phyloP scores from a whole-genome alignment of 192 early-diverging fungal species.

The Backusella circina region DNA sequence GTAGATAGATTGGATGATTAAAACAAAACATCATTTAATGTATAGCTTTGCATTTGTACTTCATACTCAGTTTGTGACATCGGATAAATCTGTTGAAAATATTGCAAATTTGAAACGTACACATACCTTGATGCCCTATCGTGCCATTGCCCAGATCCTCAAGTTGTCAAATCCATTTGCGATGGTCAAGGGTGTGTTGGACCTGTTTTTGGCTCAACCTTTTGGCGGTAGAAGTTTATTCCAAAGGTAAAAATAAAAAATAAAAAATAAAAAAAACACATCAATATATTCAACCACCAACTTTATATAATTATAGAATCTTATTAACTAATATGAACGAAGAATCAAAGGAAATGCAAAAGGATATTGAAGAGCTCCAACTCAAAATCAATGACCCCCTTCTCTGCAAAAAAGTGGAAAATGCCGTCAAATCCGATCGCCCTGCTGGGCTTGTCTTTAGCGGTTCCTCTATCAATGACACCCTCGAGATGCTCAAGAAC shows the following conservation, averaged over 20 bases:
- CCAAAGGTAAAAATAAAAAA: slow-evolving; percentile 34
- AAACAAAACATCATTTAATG: too few species aligned
- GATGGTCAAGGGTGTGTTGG: slow-evolving; percentile 52
- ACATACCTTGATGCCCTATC: slow-evolving; percentile 50
- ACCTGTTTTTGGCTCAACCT: slow-evolving; percentile 56
- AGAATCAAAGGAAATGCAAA: slow-evolving; percentile 45
- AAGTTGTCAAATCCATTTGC: slow-evolving; percentile 54
- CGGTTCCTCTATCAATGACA: background rate
- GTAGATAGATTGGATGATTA: too few species aligned
- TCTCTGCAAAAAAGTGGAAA: slow-evolving; percentile 49
- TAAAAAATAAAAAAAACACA: too few species aligned
- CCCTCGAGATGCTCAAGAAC: slow-evolving; percentile 9
- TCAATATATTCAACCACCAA: too few species aligned
- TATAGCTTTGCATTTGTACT: slow-evolving; percentile 49
- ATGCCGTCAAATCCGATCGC: slow-evolving; percentile 38
- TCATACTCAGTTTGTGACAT: slow-evolving; percentile 51
- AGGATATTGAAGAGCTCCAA: slow-evolving; percentile 36
- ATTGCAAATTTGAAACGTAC: slow-evolving; percentile 51
- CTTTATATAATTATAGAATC: slow-evolving; percentile 34
- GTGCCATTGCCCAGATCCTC: slow-evolving; percentile 42
- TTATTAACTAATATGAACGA: slow-evolving; percentile 49
- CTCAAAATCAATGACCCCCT: slow-evolving; percentile 12
- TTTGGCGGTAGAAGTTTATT: slow-evolving; percentile 53
- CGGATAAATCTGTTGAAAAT: slow-evolving; percentile 47
- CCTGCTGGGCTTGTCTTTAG: background rate